phyloP scores from a whole-genome alignment of 1,284 basidiomycete species.

The Grifola frondosa region DNA sequence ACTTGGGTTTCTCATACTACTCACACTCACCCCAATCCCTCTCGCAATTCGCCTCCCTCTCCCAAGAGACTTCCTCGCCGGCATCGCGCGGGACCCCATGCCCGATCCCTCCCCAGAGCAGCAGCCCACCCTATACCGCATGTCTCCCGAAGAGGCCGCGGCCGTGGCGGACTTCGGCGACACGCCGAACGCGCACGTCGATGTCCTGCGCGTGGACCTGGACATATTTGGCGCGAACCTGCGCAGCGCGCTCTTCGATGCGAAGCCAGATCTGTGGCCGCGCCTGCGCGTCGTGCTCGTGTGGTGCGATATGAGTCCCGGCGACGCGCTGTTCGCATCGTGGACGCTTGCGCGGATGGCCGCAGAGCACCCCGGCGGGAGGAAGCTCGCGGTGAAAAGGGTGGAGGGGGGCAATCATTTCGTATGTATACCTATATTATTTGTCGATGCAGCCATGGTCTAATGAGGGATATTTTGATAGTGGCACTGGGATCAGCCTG shows the following conservation, averaged over 20 bases:
- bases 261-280: constrained; percentile 6
- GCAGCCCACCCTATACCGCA: constrained; percentile 15
- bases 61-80: constrained; percentile 6
- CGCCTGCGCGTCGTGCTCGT: constrained; percentile 8
- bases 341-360: constrained; percentile 6
- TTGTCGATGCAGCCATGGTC: not conserved
- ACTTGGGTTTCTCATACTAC: constrained; percentile 17
- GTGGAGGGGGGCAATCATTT: constrained; percentile 16
- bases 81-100: too few relatives aligned
- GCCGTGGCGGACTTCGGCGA: constrained; percentile 9
- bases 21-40: constrained; percentile 13
- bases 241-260: constrained; percentile 8
- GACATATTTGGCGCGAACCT: constrained; percentile 6
- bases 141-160: constrained; percentile 10
- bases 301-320: constrained; percentile 14
- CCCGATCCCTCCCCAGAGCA: constrained; percentile 1
- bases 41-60: constrained; percentile 4
- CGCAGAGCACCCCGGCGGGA: not conserved
- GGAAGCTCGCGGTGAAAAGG: constrained; percentile 1
- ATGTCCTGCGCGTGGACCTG: constrained; percentile 1
- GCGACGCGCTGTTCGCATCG: constrained; percentile 13
- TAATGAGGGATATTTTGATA: not conserved
- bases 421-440: constrained; percentile 8
- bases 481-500: constrained; percentile 27
- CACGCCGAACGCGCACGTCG: constrained; percentile 9